These are phyloP conservation scores for Scenedesmus sp. DNA, from an alignment of 163 green algal species.

Conservation along the genomic window DNA sequence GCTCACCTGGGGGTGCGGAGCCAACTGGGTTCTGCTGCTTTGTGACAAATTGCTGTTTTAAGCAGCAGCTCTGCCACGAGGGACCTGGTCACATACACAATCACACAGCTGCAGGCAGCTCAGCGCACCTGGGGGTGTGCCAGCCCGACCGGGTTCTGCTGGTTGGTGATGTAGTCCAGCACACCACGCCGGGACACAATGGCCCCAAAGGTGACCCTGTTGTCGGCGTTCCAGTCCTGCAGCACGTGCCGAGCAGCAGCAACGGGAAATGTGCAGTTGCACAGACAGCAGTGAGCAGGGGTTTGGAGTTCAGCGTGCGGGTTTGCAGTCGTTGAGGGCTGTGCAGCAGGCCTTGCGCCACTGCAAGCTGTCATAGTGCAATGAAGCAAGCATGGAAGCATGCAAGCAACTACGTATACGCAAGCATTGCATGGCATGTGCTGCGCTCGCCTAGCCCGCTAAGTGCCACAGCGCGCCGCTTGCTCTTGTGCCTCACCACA, in stretches of 20 bases:
- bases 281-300: background rate
- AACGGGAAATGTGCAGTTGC: background rate
- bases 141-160: conserved; percentile 38
- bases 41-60: too few species aligned
- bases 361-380: background rate
- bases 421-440: background rate
- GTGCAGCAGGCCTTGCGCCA: background rate
- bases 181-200: conserved; percentile 19
- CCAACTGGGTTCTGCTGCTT: too few species aligned
- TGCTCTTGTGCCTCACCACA: background rate
- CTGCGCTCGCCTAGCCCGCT: too few species aligned
- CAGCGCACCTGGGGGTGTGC: background rate
- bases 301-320: background rate
- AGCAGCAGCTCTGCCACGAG: too few species aligned
- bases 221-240: conserved; percentile 42
- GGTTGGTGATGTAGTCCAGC: conserved; percentile 25
- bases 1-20: too few species aligned
- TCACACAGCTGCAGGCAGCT: too few species aligned
- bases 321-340: background rate
- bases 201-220: conserved; percentile 39
- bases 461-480: too few species aligned
- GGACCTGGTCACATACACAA: too few species aligned
- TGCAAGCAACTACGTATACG: background rate
- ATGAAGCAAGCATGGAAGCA: background rate
- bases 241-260: background rate